Evolutionary conservation across 805 yeast genomes (phyloP).

Genomic region (Wickerhamiella cacticola): DNA sequence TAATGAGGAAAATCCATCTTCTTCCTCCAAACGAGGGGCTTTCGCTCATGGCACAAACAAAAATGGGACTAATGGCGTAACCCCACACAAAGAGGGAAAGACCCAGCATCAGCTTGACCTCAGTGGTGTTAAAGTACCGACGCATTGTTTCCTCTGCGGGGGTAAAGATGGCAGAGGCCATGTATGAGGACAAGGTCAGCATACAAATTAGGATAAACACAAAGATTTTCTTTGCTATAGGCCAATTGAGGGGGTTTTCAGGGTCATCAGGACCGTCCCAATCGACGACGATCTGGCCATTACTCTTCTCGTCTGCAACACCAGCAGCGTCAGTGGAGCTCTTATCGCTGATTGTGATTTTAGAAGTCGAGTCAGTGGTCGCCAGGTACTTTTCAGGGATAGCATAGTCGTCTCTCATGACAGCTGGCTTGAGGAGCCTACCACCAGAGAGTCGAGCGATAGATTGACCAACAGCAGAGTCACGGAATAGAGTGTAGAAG

Average conservation of each 20-base stretch:
- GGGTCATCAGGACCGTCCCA: constrained; percentile 28
- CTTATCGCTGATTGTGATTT: background rate
- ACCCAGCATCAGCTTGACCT: constrained; percentile 39
- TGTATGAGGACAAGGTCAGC: constrained; percentile 41
- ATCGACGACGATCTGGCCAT: constrained; percentile 20
- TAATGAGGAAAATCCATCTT: constrained; percentile 35
- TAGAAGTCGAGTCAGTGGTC: background rate
- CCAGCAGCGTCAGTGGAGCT: background rate
- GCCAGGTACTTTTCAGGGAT: background rate
- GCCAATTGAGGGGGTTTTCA: constrained; percentile 47
- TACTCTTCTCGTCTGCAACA: background rate
- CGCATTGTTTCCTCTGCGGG: constrained; percentile 40
- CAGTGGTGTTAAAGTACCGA: constrained; percentile 35
- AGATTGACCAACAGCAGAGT: background rate
- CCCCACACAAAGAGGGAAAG: constrained; percentile 46
- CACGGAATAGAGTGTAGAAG: background rate
- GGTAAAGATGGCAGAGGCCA: constrained; percentile 48
- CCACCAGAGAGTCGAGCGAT: background rate
- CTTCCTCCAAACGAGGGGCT: constrained; percentile 36
- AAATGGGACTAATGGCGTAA: constrained; percentile 47
- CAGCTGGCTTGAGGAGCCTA: background rate
- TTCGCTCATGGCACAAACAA: constrained; percentile 47
- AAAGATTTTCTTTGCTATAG: constrained; percentile 31
- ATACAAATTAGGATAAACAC: constrained; percentile 34
- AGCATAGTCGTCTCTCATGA: background rate